Evolutionary conservation across 768 basidiomycete genomes (phyloP).

Genomic region (Russula sp.): DNA sequence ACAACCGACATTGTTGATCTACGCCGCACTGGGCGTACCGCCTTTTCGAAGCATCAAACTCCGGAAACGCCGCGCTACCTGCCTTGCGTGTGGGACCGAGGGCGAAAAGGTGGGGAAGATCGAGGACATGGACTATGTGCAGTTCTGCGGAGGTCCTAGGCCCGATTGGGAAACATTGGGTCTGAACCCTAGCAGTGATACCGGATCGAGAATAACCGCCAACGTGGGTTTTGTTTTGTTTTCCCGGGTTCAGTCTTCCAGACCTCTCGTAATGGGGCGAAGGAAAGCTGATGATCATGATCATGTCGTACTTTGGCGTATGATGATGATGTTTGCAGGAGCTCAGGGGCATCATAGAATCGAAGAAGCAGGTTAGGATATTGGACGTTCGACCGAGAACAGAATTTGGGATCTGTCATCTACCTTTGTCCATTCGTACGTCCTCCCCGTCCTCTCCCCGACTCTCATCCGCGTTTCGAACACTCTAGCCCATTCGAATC

Average conservation of each 20-base stretch:
- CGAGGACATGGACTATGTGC: constrained; percentile 69
- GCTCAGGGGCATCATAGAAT: constrained; percentile 49
- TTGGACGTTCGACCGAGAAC: constrained; percentile 77
- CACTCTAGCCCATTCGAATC: not conserved
- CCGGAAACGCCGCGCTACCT: constrained; percentile 65
- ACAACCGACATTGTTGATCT: constrained; percentile 65
- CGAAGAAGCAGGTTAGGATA: constrained; percentile 41
- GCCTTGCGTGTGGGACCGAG: constrained; percentile 69
- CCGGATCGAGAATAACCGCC: constrained; percentile 35
- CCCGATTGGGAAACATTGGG: constrained; percentile 67
- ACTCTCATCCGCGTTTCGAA: not conserved
- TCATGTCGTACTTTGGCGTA: not conserved
- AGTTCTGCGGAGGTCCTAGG: constrained; percentile 75
- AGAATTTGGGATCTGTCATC: constrained; percentile 84
- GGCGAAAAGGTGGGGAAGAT: constrained; percentile 46
- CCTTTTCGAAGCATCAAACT: constrained; percentile 83
- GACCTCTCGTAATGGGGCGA: not conserved
- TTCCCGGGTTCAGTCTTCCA: not conserved
- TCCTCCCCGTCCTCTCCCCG: constrained; percentile 9
- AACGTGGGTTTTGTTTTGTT: constrained; percentile 31
- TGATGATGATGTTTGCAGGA: constrained; percentile 17
- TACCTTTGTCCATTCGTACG: constrained; percentile 74
- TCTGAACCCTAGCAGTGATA: constrained; percentile 34
- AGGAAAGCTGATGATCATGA: not conserved
- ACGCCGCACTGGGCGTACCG: constrained; percentile 63